These are phyloP conservation scores for Thermomyces lanuginosus DNA, from an alignment of 2,329 filamentous ascomycete genomes.

Conservation along the genomic window DNA sequence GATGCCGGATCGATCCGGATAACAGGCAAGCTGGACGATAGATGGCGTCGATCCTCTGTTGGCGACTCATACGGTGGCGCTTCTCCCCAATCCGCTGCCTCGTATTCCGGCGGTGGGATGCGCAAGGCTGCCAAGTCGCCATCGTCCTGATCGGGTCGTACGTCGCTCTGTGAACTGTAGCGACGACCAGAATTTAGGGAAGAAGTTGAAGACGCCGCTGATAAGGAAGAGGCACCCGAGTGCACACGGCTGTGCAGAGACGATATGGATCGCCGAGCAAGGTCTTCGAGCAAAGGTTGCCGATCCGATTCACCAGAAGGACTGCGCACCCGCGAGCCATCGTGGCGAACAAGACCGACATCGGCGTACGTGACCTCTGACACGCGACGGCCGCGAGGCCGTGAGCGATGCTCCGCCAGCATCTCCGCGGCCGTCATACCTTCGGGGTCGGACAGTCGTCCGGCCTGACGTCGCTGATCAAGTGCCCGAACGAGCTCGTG, in stretches of 20 bases:
- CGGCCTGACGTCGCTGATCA: constrained; percentile 33
- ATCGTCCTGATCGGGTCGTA: constrained; percentile 3
- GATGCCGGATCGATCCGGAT: constrained; percentile 6
- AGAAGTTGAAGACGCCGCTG: too few species aligned
- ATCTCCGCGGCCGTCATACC: constrained; percentile 20
- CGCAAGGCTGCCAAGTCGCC: constrained; percentile 6
- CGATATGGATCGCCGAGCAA: constrained; percentile 13
- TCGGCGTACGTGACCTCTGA: constrained; percentile 34
- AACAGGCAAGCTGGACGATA: constrained; percentile 2
- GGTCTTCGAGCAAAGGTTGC: constrained; percentile 27
- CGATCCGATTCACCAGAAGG: constrained; percentile 32
- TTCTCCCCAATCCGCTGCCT: constrained; percentile 13
- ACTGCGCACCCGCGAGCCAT: constrained; percentile 32
- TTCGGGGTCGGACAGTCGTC: constrained; percentile 20
- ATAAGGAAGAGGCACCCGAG: too few species aligned
- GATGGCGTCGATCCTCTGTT: constrained; percentile 1
- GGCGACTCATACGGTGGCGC: constrained; percentile 13
- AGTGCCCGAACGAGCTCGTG: constrained; percentile 43
- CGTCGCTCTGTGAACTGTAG: constrained; percentile 1
- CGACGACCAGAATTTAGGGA: constrained; percentile 4
- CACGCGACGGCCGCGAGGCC: constrained; percentile 29
- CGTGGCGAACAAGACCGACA: constrained; percentile 32
- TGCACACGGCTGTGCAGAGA: too few species aligned
- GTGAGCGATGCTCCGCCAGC: constrained; percentile 29
- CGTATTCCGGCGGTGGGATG: constrained; percentile 12